Percentiles rank a stretch among this genome's conserved stretches.
phyloP scores from a whole-genome alignment of 768 basidiomycete species.

The Leccinum olivaceopallidum region DNA sequence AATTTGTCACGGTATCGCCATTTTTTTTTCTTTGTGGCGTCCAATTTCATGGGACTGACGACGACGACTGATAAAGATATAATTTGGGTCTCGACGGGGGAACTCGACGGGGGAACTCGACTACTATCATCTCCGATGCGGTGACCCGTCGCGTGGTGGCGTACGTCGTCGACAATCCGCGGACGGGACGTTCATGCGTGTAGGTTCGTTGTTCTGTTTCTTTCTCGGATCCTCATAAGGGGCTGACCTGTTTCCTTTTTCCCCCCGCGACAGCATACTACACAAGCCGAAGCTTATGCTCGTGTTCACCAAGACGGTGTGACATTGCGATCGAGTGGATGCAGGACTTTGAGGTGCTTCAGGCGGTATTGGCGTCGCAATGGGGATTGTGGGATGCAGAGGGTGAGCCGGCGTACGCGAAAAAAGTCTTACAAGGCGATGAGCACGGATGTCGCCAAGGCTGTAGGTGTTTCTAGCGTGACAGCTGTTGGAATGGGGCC shows the following conservation, averaged over 20 bases:
- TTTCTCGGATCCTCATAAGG: neutral
- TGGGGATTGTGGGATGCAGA: slow-evolving; percentile 68
- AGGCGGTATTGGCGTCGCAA: slow-evolving; percentile 77
- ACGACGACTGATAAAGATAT: slow-evolving; percentile 58
- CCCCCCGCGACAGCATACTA: slow-evolving; percentile 63
- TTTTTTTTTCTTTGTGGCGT: slow-evolving; percentile 17
- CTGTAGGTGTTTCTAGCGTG: slow-evolving; percentile 94
- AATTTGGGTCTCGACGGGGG: slow-evolving; percentile 39
- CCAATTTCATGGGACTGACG: slow-evolving; percentile 13
- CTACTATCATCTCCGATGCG: slow-evolving; percentile 37
- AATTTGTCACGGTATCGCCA: slow-evolving; percentile 46
- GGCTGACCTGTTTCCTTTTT: neutral
- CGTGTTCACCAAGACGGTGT: no score
- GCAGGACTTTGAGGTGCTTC: slow-evolving; percentile 54
- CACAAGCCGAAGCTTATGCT: slow-evolving; percentile 81
- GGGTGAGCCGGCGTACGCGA: slow-evolving; percentile 97
- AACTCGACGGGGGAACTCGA: no score
- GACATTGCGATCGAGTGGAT: no score
- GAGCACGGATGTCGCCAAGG: slow-evolving; percentile 48
- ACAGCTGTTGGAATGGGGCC: slow-evolving; percentile 69
- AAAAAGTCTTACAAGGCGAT: slow-evolving; percentile 90
- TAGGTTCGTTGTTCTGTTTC: slow-evolving; percentile 50
- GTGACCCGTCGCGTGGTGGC: slow-evolving; percentile 75
- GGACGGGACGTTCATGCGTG: slow-evolving; percentile 99
- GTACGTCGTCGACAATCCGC: slow-evolving; percentile 96